Conservation (phyloP, 331 rosid genomes). For the Pyrus hybrid region DNA sequence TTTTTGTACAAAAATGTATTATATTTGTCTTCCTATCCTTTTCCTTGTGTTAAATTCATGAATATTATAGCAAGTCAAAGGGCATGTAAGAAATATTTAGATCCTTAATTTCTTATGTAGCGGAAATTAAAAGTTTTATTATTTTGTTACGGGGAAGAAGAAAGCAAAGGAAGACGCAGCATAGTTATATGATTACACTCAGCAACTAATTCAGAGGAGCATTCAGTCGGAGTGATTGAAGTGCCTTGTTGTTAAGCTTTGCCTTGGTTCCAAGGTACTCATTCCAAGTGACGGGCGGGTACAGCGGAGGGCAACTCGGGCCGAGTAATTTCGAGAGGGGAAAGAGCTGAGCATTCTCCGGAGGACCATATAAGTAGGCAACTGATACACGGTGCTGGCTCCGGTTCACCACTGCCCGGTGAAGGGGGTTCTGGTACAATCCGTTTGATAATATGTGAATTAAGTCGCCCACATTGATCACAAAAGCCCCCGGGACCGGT, state of each 20-base stretch:
- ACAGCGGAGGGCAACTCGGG: constrained; percentile 48
- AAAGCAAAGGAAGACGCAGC: neutral
- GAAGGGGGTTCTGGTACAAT: constrained; percentile 51
- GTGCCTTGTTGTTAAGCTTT: constrained; percentile 64
- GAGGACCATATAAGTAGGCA: constrained; percentile 67
- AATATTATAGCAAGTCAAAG: neutral
- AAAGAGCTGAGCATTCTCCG: constrained; percentile 36
- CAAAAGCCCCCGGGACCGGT: constrained; percentile 28
- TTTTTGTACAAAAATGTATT: neutral
- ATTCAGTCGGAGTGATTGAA: constrained; percentile 43
- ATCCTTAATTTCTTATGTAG: neutral
- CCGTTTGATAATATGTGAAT: constrained; percentile 75
- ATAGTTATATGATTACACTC: neutral
- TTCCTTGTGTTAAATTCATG: neutral
- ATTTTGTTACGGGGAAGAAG: neutral
- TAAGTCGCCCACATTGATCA: constrained; percentile 57
- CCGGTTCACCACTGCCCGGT: constrained; percentile 70
- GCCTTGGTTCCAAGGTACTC: constrained; percentile 79
- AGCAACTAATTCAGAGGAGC: neutral
- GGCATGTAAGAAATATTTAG: neutral
- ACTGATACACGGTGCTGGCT: constrained; percentile 42
- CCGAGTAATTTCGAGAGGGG: constrained; percentile 54
- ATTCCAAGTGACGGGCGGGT: constrained; percentile 69
- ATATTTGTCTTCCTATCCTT: too few species aligned
- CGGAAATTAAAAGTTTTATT: neutral